A percentile compares a stretch with the other conserved stretches of the same genome.
phyloP scores from a whole-genome alignment of 371 early-diverging fungal species.

The Batrachochytrium dendrobatidis region DNA sequence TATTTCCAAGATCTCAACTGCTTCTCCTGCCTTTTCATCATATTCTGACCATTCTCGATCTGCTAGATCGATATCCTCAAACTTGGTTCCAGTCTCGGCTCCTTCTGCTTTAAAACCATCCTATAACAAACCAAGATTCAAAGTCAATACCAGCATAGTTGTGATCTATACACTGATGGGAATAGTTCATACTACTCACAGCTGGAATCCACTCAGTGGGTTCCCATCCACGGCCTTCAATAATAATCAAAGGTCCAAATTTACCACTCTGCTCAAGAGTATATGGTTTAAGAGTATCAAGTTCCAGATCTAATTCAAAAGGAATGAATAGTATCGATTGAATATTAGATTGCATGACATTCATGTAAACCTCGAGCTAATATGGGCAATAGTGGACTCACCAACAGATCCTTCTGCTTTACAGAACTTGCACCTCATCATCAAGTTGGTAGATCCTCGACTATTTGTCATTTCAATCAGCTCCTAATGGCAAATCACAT shows the following conservation, averaged over 20 bases:
- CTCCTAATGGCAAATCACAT: no score
- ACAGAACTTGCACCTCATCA: conserved; percentile 91
- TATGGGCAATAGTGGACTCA: conserved; percentile 14
- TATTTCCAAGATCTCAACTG: conserved; percentile 43
- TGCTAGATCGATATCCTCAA: conserved; percentile 72
- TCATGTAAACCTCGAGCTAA: no score
- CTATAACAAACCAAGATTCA: conserved; percentile 23
- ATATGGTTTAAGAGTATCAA: conserved; percentile 55
- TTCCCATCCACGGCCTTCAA: conserved; percentile 86
- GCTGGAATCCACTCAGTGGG: conserved; percentile 71
- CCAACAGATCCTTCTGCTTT: conserved; percentile 49
- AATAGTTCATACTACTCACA: conserved; percentile 32
- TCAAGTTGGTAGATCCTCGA: conserved; percentile 79
- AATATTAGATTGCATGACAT: no score
- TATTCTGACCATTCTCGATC: conserved; percentile 88
- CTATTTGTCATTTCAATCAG: neutral
- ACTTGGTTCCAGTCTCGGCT: conserved; percentile 59
- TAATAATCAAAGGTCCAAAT: conserved; percentile 55
- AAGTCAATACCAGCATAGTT: neutral
- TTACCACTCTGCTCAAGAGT: conserved; percentile 49
- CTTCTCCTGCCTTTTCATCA: conserved; percentile 57
- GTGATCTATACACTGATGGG: conserved; percentile 5
- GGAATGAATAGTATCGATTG: no score
- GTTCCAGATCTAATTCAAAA: no score
- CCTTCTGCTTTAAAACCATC: conserved; percentile 69